Evolutionary conservation across 768 basidiomycete species (phyloP), one percentile per base, ranked within the genome.

Genomic region (Mycena metata): DNA sequence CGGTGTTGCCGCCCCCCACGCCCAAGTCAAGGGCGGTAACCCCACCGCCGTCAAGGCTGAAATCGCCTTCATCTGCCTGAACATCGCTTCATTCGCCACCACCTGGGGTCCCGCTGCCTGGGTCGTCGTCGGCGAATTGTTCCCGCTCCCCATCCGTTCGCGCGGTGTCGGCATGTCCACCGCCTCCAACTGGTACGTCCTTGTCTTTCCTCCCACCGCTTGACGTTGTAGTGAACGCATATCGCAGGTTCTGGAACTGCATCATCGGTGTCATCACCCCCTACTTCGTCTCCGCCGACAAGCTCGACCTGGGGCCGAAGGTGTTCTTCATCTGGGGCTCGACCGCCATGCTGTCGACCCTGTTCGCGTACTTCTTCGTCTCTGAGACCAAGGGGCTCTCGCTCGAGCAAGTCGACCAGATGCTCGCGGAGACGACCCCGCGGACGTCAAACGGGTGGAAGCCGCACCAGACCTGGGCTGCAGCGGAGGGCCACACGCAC

Each of bases 341-440:
- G 43, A 58, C 57, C 17, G 57, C 57, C 19, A 42, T 58, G 42
- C 57, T 58, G 3, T 45, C 43, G 8, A 58, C 57, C 8, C 8
- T n/a, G 15, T 58, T 58, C 30, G 57, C 57, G 30, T 58, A 58
- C 43, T 58, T 58, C 43, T 46, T 58, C 30, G 57, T 58, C 5
- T 33, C 30, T 3, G 57, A 58, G 42, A 58, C 57, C 19, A 58
- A 58, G 57, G 39, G 39, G 11, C 39, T 39, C 39, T 39, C 39
- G 11, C 39, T 39, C 11, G 39, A 39, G 15, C 87, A 89, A 78
- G 79, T 90, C 75, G 88, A 90, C 77, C 72, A 86, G 23, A 82
- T 89, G 66, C 86, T 87, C 80, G 81, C 81, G 75, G 83, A 88
- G 78, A 83, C 85, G 57, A 82, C 82, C 10, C 84, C 84, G 26